Evolutionary conservation across 2,329 filamentous ascomycete species (phyloP), one percentile per base, ranked within the genome.

Genomic region (Reticulascus tulasneorum): DNA sequence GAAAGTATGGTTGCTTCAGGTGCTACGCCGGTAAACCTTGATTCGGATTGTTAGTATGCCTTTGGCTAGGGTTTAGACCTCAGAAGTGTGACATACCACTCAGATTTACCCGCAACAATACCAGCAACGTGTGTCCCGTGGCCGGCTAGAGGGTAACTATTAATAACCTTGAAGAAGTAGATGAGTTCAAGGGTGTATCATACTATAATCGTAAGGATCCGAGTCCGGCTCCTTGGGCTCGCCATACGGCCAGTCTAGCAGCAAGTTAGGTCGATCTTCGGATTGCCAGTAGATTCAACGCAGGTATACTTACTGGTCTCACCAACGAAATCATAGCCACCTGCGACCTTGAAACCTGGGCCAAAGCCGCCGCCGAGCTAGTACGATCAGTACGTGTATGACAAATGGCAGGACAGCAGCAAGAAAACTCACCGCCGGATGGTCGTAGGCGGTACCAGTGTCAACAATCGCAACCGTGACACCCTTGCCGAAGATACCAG

Each of bases 81-180:
- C 18, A n/a, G 0, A 25, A 23, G 5, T 17, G 9, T n/a, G n/a
- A 24, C 11, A 35, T 38, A 28, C 25, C 48, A 36, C 7, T 37
- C 43, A 11, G 35, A 42, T 29, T 51, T 41, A 6, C 48, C 55
- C 7, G 54, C 55, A 22, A 58, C 38, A 22, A 58, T 58, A 6
- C 55, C 54, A 17, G 54, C 45, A 2, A 58, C 52, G 27, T 58
- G 54, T 11, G 52, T 55, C 16, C 55, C 49, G 30, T 55, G 49
- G 16, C 52, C 54, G n/a, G n/a, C n/a, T n/a, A n/a, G n/a, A n/a
- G n/a, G n/a, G n/a, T n/a, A n/a, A n/a, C n/a, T n/a, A n/a, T n/a
- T n/a, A n/a, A n/a, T n/a, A n/a, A n/a, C n/a, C n/a, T n/a, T n/a
- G n/a, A n/a, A n/a, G n/a, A n/a, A n/a, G n/a, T n/a, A n/a, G n/a